Conservation (phyloP, 2,329 filamentous ascomycete genomes). For the Cadophora sp. region DNA sequence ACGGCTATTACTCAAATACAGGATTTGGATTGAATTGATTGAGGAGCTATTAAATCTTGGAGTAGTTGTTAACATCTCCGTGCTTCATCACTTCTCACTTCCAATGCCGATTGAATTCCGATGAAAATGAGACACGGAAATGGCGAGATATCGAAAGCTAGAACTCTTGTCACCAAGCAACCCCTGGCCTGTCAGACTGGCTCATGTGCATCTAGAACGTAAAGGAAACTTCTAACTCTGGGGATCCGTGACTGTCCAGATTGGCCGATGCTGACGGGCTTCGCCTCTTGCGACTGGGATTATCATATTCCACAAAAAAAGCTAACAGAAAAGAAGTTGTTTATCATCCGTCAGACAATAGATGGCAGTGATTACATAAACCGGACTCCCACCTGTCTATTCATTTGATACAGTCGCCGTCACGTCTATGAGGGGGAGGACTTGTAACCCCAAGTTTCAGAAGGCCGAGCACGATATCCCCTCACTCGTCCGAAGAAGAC, state of each 20-base stretch:
- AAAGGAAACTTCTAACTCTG: slow-evolving; percentile 6
- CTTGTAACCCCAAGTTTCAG: slow-evolving; percentile 12
- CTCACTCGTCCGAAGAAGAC: background rate
- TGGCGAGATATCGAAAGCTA: background rate
- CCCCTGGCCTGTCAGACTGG: slow-evolving; percentile 4
- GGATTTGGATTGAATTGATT: background rate
- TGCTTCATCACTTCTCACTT: background rate
- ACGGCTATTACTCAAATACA: background rate
- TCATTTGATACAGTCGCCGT: slow-evolving; percentile 9
- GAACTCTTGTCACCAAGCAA: background rate
- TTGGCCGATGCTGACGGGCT: background rate
- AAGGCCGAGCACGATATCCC: background rate
- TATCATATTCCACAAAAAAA: background rate
- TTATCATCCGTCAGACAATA: background rate
- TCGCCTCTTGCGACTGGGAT: slow-evolving; percentile 2
- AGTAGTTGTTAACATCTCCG: background rate
- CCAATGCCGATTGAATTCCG: background rate
- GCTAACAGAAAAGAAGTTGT: background rate
- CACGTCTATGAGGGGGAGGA: background rate
- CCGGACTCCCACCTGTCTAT: background rate
- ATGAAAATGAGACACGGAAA: background rate
- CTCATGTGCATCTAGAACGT: slow-evolving; percentile 11
- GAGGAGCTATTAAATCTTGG: background rate
- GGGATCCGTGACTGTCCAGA: background rate
- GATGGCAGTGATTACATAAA: too few relatives aligned